phyloP scores from a whole-genome alignment of 306 rosid species.

The Sicyos edulis region DNA sequence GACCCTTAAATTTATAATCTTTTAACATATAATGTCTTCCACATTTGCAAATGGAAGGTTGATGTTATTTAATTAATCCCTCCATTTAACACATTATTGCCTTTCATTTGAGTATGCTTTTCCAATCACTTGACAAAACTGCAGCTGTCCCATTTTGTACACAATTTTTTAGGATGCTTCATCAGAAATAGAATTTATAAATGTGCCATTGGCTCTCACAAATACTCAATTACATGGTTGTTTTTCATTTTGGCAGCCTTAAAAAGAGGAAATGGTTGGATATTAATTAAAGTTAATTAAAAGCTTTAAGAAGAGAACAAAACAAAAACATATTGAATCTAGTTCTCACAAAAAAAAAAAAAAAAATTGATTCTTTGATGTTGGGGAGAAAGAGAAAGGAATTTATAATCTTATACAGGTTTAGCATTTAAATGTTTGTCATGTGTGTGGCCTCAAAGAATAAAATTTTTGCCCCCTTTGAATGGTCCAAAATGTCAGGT shows the following conservation, averaged over 20 bases:
- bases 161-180: not conserved
- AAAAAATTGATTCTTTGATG: too few relatives aligned
- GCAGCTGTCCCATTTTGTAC: slow-evolving; percentile 2
- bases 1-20: not conserved
- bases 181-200: not conserved
- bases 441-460: too few relatives aligned
- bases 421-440: too few relatives aligned
- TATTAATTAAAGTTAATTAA: not conserved
- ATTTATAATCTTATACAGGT: too few relatives aligned
- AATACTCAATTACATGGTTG: not conserved
- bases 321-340: too few relatives aligned
- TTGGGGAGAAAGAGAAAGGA: too few relatives aligned
- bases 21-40: not conserved
- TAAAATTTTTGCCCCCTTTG: too few relatives aligned
- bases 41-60: slow-evolving; percentile 11
- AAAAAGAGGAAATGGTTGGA: not conserved
- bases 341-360: too few relatives aligned
- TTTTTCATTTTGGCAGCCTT: not conserved
- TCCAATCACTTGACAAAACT: not conserved
- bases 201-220: not conserved
- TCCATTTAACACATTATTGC: too few relatives aligned
- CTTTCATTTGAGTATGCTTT: not conserved
- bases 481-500: too few relatives aligned
- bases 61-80: not conserved
- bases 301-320: not conserved